phyloP scores from a whole-genome alignment of 202 grass and related monocot species.

The Bolboschoenoplectus hybrid region DNA sequence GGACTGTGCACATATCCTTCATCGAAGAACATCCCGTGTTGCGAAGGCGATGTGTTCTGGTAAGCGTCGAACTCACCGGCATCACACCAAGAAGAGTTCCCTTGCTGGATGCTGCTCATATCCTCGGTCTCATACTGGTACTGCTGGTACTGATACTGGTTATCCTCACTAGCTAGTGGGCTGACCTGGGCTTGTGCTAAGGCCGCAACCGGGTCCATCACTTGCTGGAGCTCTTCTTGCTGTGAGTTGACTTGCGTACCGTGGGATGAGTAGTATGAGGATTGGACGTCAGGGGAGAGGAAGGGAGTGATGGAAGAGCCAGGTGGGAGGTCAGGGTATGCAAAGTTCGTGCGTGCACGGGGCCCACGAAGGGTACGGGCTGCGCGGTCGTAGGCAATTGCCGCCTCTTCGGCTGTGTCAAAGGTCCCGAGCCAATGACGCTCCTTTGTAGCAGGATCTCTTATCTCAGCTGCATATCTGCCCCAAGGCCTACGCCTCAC shows the following conservation, averaged over 20 bases:
- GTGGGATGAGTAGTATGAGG: slow-evolving; percentile 44
- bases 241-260: slow-evolving; percentile 37
- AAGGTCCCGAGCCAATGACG: slow-evolving; percentile 97
- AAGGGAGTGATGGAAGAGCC: slow-evolving; percentile 97
- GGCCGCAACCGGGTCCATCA: slow-evolving; percentile 1
- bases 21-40: slow-evolving; percentile 84
- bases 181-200: slow-evolving; percentile 34
- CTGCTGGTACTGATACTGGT: slow-evolving; percentile 35
- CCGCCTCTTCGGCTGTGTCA: slow-evolving; percentile 96
- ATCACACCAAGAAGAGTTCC: slow-evolving; percentile 55
- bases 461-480: slow-evolving; percentile 96
- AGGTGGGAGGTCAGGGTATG: slow-evolving; percentile 83
- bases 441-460: slow-evolving; percentile 96
- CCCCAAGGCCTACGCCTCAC: slow-evolving; percentile 91
- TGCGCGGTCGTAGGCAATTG: slow-evolving; percentile 92
- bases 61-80: slow-evolving; percentile 52
- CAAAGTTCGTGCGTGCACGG: slow-evolving; percentile 96
- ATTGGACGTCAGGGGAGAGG: slow-evolving; percentile 81
- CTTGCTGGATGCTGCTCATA: slow-evolving; percentile 20
- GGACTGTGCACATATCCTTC: slow-evolving; percentile 94
- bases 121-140: background rate
- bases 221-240: slow-evolving; percentile 10
- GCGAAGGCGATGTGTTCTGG: slow-evolving; percentile 34
- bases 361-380: slow-evolving; percentile 76
- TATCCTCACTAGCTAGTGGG: slow-evolving; percentile 4